phyloP scores from a whole-genome alignment of 2,329 filamentous ascomycete species.

The Aspergillus melleus region DNA sequence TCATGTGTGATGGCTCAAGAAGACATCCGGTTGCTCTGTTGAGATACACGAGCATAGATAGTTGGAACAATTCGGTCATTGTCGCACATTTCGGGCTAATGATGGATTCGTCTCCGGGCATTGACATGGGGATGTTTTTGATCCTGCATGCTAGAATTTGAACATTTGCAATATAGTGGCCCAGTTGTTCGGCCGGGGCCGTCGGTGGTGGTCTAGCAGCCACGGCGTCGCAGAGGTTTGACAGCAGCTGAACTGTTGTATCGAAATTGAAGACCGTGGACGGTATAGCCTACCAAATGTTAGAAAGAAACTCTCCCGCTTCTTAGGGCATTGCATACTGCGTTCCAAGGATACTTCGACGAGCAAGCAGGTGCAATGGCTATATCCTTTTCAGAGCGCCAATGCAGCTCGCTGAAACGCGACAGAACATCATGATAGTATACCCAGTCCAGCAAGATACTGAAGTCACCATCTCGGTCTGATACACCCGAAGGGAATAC shows the following conservation, averaged over 20 bases:
- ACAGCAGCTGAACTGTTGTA: neutral
- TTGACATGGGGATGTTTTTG: neutral
- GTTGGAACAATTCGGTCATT: constrained; percentile 5
- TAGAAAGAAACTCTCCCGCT: neutral
- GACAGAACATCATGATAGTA: constrained; percentile 11
- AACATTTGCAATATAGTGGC: neutral
- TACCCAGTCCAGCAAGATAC: constrained; percentile 10
- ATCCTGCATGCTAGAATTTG: neutral
- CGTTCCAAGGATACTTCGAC: neutral
- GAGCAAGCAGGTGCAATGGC: neutral
- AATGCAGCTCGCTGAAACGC: constrained; percentile 10
- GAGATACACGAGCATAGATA: constrained; percentile 9
- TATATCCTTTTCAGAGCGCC: neutral
- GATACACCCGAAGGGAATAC: neutral
- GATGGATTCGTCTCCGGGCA: neutral
- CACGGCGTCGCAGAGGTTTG: constrained; percentile 3
- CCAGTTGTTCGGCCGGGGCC: neutral
- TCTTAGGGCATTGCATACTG: accelerated
- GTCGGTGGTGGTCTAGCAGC: neutral
- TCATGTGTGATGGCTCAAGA: neutral
- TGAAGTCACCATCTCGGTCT: neutral
- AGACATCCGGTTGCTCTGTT: neutral
- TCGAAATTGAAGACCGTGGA: neutral
- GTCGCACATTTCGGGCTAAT: neutral
- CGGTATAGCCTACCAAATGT: neutral